Base-by-base conservation (phyloP, 495 filamentous ascomycete species). In the Aspergillus affinis region DNA sequence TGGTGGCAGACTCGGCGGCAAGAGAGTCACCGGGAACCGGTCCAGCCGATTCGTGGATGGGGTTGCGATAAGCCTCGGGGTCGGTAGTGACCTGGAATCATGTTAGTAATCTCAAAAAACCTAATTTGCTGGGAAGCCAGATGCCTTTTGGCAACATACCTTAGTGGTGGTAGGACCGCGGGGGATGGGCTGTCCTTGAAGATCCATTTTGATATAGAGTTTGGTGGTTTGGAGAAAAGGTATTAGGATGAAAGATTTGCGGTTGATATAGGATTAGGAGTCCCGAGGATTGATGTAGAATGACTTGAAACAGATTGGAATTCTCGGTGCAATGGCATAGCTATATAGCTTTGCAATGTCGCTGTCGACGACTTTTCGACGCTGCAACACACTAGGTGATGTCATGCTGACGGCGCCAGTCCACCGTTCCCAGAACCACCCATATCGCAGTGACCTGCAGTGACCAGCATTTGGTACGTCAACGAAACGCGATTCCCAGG, bases 1-100 rank as follows among this genome's bases (percentile, higher is more conserved):
- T 50, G 45, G 74, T 71, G 53, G 79, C 69, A 13, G 86, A 89
- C 61, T 88, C 83, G 48, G 80, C 86, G 30, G 87, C 87, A 32
- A 90, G 82, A 41, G 85, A 88, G 72, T 88, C 86, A 49, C 78
- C 82, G 30, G 82, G 71, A 13, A 89, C 68, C 48, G 82, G 71
- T 58, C 86, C 86, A 18, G 84, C 68, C 26, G 77, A 71, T 69
- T 90, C 86, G 17, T 70, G 55, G 46, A 78, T 79, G 53, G 76
- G 73, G 46, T 79, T 72, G 18, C 69, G 58, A 36, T 66, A 63
- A 58, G 81, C 63, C 51, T 65, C 61, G 45, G 81, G 79, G 67
- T 88, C 84, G 51, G 65, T 83, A 57, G 76, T 81, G 60, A 77
- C 69, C 74, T 77, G 48, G 15, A 41, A 19, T n/a, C 20, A 19